Base-by-base conservation (phyloP, 225 moss, liverwort and hornwort species). In the Ulota crispa region DNA sequence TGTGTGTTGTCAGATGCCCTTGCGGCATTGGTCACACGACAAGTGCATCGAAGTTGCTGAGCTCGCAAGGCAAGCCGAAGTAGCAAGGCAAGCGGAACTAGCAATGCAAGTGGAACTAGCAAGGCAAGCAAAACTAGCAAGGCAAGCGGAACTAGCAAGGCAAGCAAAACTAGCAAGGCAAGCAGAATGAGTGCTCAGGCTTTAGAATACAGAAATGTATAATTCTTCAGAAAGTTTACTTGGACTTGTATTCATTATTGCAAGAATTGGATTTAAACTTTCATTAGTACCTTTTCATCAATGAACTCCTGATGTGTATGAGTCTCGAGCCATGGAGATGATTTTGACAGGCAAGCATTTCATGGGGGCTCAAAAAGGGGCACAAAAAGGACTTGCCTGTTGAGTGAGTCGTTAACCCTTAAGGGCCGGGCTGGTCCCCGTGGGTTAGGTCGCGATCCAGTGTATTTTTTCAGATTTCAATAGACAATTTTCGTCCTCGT, bases 241-340 rank as follows among this genome's bases (percentile, higher is more conserved):
- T n/a, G n/a, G n/a, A n/a, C n/a, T n/a, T n/a, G n/a, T n/a, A n/a
- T n/a, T n/a, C n/a, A n/a, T n/a, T n/a, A n/a, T n/a, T n/a, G n/a
- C n/a, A n/a, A n/a, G n/a, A n/a, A n/a, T n/a, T n/a, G n/a, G n/a
- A n/a, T n/a, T n/a, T n/a, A n/a, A n/a, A n/a, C n/a, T n/a, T n/a
- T n/a, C n/a, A n/a, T n/a, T n/a, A n/a, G n/a, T n/a, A n/a, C n/a
- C n/a, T n/a, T n/a, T n/a, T n/a, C n/a, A n/a, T n/a, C n/a, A n/a
- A n/a, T n/a, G n/a, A n/a, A n/a, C n/a, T n/a, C n/a, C n/a, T n/a
- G n/a, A n/a, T n/a, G n/a, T n/a, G n/a, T n/a, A n/a, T n/a, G n/a
- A n/a, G n/a, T n/a, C n/a, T n/a, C n/a, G n/a, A 69, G 96, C 96
- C 78, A 97, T 97, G 96, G 96, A 97, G 87, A 97, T 95, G 95